phyloP scores from a whole-genome alignment of 352 stramenopile species.

The Globisporangium camurandrum region DNA sequence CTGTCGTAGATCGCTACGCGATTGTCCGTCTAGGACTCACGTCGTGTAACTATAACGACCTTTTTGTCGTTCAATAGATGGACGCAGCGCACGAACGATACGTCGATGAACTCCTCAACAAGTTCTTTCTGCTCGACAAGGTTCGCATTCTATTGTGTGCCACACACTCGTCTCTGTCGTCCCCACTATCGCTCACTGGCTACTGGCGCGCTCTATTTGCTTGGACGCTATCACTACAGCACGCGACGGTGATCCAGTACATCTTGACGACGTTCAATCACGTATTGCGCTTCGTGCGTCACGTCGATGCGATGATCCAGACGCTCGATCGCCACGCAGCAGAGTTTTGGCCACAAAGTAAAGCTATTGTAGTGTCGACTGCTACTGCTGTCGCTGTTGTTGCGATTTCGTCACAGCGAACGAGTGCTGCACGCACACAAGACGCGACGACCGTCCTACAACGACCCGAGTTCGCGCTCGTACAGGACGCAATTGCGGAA shows the following conservation, averaged over 20 bases:
- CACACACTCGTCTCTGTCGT: background rate
- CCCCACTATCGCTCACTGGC: background rate
- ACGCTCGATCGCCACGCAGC: conserved; percentile 32
- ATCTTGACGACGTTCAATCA: conserved; percentile 71
- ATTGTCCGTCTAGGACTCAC: too few species aligned
- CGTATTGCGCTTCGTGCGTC: conserved; percentile 50
- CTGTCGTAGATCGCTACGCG: too few species aligned
- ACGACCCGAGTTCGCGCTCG: conserved; percentile 7
- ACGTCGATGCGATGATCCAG: conserved; percentile 43
- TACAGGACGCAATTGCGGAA: conserved; percentile 29
- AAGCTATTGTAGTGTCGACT: background rate
- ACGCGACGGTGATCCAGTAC: conserved; percentile 57
- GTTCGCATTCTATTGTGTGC: too few species aligned
- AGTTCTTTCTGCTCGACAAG: conserved; percentile 71
- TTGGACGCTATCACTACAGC: conserved; percentile 20
- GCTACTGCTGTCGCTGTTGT: background rate
- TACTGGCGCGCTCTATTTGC: too few species aligned
- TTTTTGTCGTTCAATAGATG: too few species aligned
- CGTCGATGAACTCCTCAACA: conserved; percentile 51
- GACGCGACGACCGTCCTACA: conserved; percentile 1
- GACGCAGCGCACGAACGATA: conserved; percentile 51
- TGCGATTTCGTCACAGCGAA: background rate
- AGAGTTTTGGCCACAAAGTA: background rate
- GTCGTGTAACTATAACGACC: too few species aligned
- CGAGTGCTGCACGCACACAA: background rate